Evolutionary conservation across 1,284 basidiomycete genomes (phyloP).

Genomic region (Apiotrichum siamense): DNA sequence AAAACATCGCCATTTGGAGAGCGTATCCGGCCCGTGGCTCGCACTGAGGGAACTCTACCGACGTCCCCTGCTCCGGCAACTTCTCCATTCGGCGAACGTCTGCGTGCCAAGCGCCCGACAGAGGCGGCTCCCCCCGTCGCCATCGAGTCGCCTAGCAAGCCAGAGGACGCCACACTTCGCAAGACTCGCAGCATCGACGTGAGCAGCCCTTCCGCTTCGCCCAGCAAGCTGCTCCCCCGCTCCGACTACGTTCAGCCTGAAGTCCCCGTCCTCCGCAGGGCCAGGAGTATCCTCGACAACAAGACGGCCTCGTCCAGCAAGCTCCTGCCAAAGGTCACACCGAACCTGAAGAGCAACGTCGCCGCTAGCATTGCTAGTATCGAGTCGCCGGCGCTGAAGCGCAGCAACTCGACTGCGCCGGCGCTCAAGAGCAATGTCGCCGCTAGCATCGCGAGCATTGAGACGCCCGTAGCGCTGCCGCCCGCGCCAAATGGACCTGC

Average conservation of each 20-base stretch:
- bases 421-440: not conserved
- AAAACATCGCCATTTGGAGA: conserved; percentile 25
- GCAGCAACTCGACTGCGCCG: not conserved
- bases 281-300: conserved; percentile 1
- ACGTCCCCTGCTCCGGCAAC: not conserved
- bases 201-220: not conserved
- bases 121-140: not conserved
- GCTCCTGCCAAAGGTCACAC: not conserved
- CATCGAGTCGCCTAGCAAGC: conserved; percentile 1
- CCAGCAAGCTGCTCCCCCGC: not conserved
- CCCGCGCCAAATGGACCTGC: not conserved
- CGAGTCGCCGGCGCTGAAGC: not conserved
- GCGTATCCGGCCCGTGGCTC: not conserved
- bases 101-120: not conserved
- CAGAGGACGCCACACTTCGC: conserved; percentile 6
- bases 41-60: not conserved
- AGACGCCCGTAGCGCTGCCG: not conserved
- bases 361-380: not conserved
- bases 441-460: not conserved
- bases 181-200: conserved; percentile 13
- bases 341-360: not conserved
- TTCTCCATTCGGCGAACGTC: conserved; percentile 1
- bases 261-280: conserved; percentile 2
- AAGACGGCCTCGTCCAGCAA: not conserved
- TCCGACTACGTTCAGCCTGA: not conserved